Evolutionary conservation across 441 rosid species (phyloP), one percentile per base, ranked within the genome.

Genomic region (Mallotus japonicus): DNA sequence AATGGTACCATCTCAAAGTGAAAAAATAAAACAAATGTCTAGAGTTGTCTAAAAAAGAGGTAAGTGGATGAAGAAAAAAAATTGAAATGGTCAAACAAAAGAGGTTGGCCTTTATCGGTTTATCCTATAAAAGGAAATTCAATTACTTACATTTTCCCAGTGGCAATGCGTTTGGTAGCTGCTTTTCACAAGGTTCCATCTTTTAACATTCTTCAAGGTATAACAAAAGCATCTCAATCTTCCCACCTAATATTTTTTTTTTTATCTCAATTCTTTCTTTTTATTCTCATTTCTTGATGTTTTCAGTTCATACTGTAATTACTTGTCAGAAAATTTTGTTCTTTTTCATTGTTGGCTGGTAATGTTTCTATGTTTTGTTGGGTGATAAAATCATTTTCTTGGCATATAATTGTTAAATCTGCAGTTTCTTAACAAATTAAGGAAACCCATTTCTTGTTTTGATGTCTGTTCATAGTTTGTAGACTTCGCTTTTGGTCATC

Each of bases 91-190:
- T 58, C 44, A 59, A 59, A 3, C 13, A 59, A 9, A 12, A 0
- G 8, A 37, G 40, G 40, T 37, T 37, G 40, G 5, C 40, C 40
- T 7, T 14, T 8, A 1, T 14, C 0, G 24, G 3, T 7, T 14
- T 8, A 0, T 14, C 0, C 47, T 19, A n/a, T 34, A 17, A n/a
- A 37, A 32, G n/a, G 32, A 34, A 67, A 67, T 46, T 14, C 28
- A 24, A 13, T 68, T 37, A 2, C 22, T 37, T 16, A 1, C 1
- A 0, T n/a, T 42, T 15, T 16, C 10, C 20, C 65, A 47, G 9
- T 44, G 68, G 7, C 61, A 60, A 50, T 60, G 67, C 72, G 60
- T 34, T 61, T 16, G 58, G 67, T 34, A 66, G 20, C 69, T 51
- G 20, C 69, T 51, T 57, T 74, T 50, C 42, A 49, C 13, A 66